Evolutionary conservation across 768 basidiomycete genomes (phyloP).

Genomic region (Rhizopogon roseolus): DNA sequence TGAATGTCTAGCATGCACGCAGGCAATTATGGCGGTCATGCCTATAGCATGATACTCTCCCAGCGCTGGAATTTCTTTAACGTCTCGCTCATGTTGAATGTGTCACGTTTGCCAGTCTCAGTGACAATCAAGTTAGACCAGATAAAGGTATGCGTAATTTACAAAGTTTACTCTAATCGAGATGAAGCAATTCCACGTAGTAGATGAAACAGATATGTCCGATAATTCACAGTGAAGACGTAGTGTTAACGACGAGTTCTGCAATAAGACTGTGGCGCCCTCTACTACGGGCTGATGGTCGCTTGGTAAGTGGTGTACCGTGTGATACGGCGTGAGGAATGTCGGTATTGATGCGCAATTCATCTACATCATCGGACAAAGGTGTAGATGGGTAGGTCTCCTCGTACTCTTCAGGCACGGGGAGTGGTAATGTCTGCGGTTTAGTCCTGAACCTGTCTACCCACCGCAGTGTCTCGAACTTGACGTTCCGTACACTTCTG

Average conservation of each 20-base stretch:
- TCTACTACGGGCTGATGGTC: constrained; percentile 56
- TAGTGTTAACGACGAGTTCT: constrained; percentile 16
- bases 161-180: not conserved
- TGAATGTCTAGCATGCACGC: too few relatives aligned
- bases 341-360: constrained; percentile 35
- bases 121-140: too few relatives aligned
- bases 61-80: too few relatives aligned
- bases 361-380: constrained; percentile 26
- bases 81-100: too few relatives aligned
- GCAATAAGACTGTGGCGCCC: constrained; percentile 43
- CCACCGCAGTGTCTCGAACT: constrained; percentile 57
- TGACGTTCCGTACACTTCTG: constrained; percentile 57
- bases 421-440: constrained; percentile 47
- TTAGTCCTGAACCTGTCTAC: constrained; percentile 61
- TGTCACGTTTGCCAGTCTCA: too few relatives aligned
- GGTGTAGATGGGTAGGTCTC: constrained; percentile 30
- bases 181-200: not conserved
- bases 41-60: too few relatives aligned
- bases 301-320: constrained; percentile 59
- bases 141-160: not conserved
- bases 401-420: constrained; percentile 25
- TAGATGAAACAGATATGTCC: not conserved
- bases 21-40: too few relatives aligned
- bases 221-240: constrained; percentile 6
- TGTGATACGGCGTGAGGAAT: constrained; percentile 17